Conservation (phyloP, 176 grass and related monocot genomes). For the Canna indica region DNA sequence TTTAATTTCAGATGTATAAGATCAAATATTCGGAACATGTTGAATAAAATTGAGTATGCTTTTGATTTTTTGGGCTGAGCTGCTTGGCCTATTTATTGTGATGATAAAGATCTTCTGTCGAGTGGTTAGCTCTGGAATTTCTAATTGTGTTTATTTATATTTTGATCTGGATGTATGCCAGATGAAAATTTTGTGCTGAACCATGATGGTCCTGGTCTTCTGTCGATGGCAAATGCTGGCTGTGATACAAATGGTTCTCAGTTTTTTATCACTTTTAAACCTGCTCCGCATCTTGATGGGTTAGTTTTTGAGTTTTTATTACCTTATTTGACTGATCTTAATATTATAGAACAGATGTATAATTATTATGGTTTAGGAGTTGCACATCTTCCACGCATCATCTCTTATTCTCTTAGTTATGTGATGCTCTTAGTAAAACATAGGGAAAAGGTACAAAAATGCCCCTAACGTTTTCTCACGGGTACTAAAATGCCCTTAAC, state of each 20-base stretch:
- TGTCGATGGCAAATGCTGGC: conserved; percentile 87
- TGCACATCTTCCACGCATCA: background rate
- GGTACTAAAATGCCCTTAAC: too few species aligned
- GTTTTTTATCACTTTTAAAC: conserved; percentile 93
- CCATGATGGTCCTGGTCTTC: conserved; percentile 73
- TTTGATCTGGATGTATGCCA: conserved; percentile 32
- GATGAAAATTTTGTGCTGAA: conserved; percentile 70
- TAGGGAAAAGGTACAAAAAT: too few species aligned
- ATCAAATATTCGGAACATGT: too few species aligned
- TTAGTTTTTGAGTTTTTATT: conserved; percentile 20
- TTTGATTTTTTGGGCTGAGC: too few species aligned
- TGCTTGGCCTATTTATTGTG: too few species aligned
- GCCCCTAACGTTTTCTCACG: too few species aligned
- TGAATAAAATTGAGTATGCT: too few species aligned
- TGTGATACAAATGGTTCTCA: conserved; percentile 68
- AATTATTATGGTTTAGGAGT: background rate
- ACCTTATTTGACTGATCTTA: background rate
- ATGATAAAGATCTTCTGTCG: too few species aligned
- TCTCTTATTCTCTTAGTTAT: too few species aligned
- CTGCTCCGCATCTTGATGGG: conserved; percentile 76
- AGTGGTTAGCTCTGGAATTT: background rate
- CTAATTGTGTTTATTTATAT: background rate
- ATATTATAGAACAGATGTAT: background rate
- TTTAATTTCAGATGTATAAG: too few species aligned
- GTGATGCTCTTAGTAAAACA: background rate